Evolutionary conservation across 2,329 filamentous ascomycete species (phyloP), one percentile per base, ranked within the genome.

Genomic region (Talaromyces sp.): DNA sequence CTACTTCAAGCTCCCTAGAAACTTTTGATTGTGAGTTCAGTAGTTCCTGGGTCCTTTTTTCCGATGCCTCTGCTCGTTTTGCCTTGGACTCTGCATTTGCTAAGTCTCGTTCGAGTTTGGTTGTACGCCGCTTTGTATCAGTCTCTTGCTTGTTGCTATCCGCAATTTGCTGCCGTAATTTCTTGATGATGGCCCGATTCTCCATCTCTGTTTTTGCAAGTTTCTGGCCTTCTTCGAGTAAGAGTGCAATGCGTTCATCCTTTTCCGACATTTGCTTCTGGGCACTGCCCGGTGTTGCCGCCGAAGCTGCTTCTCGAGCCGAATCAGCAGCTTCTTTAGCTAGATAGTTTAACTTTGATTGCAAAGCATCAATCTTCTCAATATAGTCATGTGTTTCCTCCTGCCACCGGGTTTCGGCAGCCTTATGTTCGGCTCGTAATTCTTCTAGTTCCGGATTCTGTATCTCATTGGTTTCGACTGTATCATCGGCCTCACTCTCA

Each of bases 221-320:
- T 65, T 89, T 92, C 67, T 94, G 90, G 0, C 95, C 94, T 77
- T 99, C 94, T 67, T 96, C 88, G 81, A 99, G 89, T 12, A 99
- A 79, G 53, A 92, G 79, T 2, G 92, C 91, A 68, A 97, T 95
- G 71, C 90, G 90, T 67, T 93, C 88, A 67, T 97, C 92, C 70
- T 92, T 96, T 68, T 96, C 92, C 1, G 91, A 89, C 14, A 97
- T 74, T 69, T 90, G 92, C 72, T 88, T 90, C 65, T 96, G 90
- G 1, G 81, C 60, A 59, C 87, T 90, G 6, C 88, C 88, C 0
- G 84, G 71, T 2, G 83, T 78, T 0, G 88, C 85, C 26, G 81
- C 78, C n/a, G 82, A 77, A 2, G 85, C 86, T 7, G 86, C 83
- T 65, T 86, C 85, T 69, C 87, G 88, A 1, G 94, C 91, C 0